Percentiles rank a stretch among this genome's conserved stretches.
Evolutionary conservation across 2,329 filamentous ascomycete species (phyloP).

Genomic region (Ophiostoma perfectum): DNA sequence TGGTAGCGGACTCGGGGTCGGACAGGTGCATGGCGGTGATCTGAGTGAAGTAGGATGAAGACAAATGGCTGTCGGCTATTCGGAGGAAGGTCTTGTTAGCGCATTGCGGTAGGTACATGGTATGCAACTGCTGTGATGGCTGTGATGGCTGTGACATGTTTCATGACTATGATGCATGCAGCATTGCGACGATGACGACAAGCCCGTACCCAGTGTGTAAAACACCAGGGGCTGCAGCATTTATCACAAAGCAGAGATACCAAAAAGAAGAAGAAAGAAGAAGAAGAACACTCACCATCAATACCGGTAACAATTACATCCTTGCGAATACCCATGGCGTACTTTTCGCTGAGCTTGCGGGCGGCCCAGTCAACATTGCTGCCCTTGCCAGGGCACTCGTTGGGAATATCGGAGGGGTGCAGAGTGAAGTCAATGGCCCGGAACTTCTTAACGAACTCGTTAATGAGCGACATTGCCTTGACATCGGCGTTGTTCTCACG

Average conservation of each 20-base stretch:
- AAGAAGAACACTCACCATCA: slow-evolving; percentile 52
- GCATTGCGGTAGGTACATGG: neutral
- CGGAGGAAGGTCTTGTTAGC: neutral
- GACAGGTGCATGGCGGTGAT: slow-evolving; percentile 59
- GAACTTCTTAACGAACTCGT: slow-evolving; percentile 60
- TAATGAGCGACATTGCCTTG: slow-evolving; percentile 59
- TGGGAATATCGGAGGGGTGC: slow-evolving; percentile 59
- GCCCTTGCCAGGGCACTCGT: slow-evolving; percentile 67
- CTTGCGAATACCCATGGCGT: slow-evolving; percentile 47
- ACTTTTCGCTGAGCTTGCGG: slow-evolving; percentile 58
- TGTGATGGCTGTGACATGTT: neutral
- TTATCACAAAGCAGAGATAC: neutral
- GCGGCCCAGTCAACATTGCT: slow-evolving; percentile 70
- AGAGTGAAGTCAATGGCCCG: slow-evolving; percentile 61
- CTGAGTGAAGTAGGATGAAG: slow-evolving; percentile 60
- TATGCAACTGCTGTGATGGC: neutral
- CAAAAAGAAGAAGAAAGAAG: neutral
- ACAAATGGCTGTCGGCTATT: slow-evolving; percentile 65
- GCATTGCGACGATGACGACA: neutral
- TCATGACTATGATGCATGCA: neutral
- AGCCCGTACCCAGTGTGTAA: neutral
- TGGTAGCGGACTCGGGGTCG: slow-evolving; percentile 54
- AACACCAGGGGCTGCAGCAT: neutral
- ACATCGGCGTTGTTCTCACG: slow-evolving; percentile 56
- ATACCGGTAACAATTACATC: slow-evolving; percentile 66